Conservation (phyloP, 352 stramenopile genomes). For the Pythium plurisporium region DNA sequence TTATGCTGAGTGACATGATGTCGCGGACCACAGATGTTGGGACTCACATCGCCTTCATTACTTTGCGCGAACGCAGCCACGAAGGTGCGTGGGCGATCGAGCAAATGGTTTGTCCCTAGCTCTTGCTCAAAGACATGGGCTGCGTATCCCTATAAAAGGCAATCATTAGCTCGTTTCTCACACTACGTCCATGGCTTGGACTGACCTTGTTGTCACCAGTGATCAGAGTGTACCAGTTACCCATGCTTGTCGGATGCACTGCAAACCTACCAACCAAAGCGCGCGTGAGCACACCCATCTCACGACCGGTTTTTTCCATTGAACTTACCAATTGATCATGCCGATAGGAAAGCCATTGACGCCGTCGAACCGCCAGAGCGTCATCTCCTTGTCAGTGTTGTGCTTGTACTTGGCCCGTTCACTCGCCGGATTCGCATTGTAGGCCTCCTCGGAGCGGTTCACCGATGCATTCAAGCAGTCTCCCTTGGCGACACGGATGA, state of each 20-base stretch:
- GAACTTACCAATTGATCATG: conserved; percentile 86
- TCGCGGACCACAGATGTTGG: conserved; percentile 84
- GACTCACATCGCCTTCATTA: conserved; percentile 92
- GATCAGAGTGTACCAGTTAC: conserved; percentile 91
- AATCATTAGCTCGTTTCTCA: not conserved
- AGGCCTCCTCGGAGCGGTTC: conserved; percentile 88
- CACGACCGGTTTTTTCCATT: not conserved
- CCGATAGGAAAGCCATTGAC: conserved; percentile 79
- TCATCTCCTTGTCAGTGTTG: conserved; percentile 92
- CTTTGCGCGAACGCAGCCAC: conserved; percentile 91
- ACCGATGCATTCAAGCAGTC: conserved; percentile 77
- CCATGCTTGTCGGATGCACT: conserved; percentile 92
- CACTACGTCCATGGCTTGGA: not conserved
- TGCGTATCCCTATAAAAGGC: conserved; percentile 58
- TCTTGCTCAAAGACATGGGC: conserved; percentile 87
- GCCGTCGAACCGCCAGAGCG: conserved; percentile 82
- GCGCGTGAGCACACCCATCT: not conserved
- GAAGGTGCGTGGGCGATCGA: conserved; percentile 82
- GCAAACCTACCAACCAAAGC: conserved; percentile 52
- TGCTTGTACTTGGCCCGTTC: conserved; percentile 77
- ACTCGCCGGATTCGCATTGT: conserved; percentile 80
- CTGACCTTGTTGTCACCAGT: conserved; percentile 90
- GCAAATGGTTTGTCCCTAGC: conserved; percentile 68
- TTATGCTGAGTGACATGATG: conserved; percentile 61
- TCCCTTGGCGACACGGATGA: conserved; percentile 58